Percentiles rank a stretch among this genome's conserved stretches.
Evolutionary conservation across 2,329 filamentous ascomycete species (phyloP).

Genomic region (Colletotrichum higginsianum): DNA sequence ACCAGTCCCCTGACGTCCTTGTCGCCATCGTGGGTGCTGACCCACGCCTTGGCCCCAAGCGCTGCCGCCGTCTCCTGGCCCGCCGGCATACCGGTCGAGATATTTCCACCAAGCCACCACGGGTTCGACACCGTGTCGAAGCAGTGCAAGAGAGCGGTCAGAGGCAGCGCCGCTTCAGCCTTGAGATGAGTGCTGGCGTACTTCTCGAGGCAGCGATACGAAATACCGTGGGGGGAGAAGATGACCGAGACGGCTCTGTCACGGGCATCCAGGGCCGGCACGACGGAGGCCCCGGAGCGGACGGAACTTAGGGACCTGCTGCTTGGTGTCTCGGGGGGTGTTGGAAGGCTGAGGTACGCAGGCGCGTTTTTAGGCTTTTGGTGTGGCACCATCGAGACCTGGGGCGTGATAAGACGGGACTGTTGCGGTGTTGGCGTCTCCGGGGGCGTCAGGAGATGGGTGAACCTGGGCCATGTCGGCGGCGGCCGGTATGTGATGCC

Average conservation of each 20-base stretch:
- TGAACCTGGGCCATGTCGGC: conserved; percentile 46
- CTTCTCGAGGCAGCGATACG: conserved; percentile 65
- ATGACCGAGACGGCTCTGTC: conserved; percentile 70
- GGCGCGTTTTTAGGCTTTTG: conserved; percentile 39
- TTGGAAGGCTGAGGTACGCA: conserved; percentile 48
- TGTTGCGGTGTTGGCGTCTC: conserved; percentile 47
- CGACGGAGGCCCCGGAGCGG: conserved; percentile 54
- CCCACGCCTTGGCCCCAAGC: conserved; percentile 70
- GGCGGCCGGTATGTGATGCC: conserved; percentile 81
- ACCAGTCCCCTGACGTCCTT: conserved; percentile 69
- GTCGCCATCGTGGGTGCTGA: conserved; percentile 73
- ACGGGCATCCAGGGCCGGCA: conserved; percentile 50
- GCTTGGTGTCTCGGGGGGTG: conserved; percentile 55
- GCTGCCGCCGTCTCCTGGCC: conserved; percentile 70
- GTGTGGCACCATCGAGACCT: conserved; percentile 15
- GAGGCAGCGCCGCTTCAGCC: conserved; percentile 69
- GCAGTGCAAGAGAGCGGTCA: conserved; percentile 76
- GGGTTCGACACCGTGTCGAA: conserved; percentile 73
- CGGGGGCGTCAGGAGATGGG: conserved; percentile 32
- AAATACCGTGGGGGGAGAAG: conserved; percentile 76
- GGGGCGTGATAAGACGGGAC: conserved; percentile 32
- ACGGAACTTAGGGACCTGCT: conserved; percentile 51
- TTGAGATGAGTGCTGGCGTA: conserved; percentile 72
- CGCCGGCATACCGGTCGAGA: conserved; percentile 69
- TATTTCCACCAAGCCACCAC: conserved; percentile 74